Evolutionary conservation across 805 yeast species (phyloP).

Genomic region (Millerozyma acaciae): DNA sequence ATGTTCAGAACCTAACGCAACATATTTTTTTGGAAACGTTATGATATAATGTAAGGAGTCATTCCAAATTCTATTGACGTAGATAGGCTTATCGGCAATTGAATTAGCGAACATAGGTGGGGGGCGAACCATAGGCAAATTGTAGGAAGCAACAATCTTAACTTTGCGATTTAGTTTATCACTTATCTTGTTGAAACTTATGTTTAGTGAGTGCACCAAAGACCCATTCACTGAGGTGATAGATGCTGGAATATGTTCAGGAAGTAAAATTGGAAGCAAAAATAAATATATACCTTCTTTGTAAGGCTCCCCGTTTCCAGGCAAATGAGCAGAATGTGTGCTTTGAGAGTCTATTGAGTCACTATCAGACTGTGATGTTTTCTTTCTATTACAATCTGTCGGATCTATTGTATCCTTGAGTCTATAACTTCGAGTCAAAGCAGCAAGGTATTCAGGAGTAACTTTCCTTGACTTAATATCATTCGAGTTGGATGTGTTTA

Average conservation of each 20-base stretch:
- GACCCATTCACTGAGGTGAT: constrained; percentile 49
- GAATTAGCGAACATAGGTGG: constrained; percentile 58
- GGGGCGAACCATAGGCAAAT: constrained; percentile 48
- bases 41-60: constrained; percentile 67
- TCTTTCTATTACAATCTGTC: constrained; percentile 15
- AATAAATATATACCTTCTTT: constrained; percentile 72
- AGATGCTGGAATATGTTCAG: constrained; percentile 61
- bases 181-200: constrained; percentile 36
- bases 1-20: constrained; percentile 57
- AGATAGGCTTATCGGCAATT: constrained; percentile 66
- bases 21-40: constrained; percentile 66
- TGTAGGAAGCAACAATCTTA: constrained; percentile 26
- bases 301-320: constrained; percentile 14
- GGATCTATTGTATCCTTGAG: constrained; percentile 15
- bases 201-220: constrained; percentile 38
- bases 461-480: constrained; percentile 39
- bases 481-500: constrained; percentile 38
- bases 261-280: constrained; percentile 58
- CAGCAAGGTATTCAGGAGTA: constrained; percentile 42
- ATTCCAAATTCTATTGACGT: constrained; percentile 73
- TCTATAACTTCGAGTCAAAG: constrained; percentile 32
- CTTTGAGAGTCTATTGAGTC: not conserved
- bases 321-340: not conserved
- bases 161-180: constrained; percentile 34
- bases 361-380: constrained; percentile 7